Conservation (phyloP, 2,329 filamentous ascomycete species). For the Paraphoma chrysanthemicola region DNA sequence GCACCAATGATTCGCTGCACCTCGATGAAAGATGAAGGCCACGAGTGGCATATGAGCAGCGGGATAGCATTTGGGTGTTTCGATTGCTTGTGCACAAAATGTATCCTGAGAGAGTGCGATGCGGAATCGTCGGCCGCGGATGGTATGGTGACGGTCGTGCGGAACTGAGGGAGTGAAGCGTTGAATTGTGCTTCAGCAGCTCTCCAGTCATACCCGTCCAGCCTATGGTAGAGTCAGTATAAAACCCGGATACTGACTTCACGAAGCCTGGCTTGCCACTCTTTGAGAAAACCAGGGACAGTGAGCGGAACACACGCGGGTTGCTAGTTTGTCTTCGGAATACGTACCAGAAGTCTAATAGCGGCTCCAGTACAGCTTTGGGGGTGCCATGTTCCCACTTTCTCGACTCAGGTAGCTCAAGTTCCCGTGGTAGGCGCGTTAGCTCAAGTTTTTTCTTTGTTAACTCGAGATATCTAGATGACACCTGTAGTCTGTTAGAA, state of each 20-base stretch:
- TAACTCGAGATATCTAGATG: conserved; percentile 70
- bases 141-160: conserved; percentile 59
- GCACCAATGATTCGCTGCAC: conserved; percentile 62
- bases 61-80: conserved; percentile 63
- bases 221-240: conserved; percentile 48
- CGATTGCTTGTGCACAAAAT: conserved; percentile 70
- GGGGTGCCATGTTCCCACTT: conserved; percentile 64
- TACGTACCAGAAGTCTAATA: conserved; percentile 68
- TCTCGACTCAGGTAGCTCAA: conserved; percentile 55
- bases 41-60: conserved; percentile 69
- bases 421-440: conserved; percentile 68
- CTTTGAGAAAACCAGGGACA: not conserved
- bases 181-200: conserved; percentile 66
- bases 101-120: conserved; percentile 59
- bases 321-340: not conserved
- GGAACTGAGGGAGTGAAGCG: conserved; percentile 66
- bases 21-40: conserved; percentile 70
- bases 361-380: conserved; percentile 67
- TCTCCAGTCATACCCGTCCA: conserved; percentile 71
- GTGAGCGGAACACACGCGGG: not conserved
- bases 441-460: conserved; percentile 73
- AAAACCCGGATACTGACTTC: not conserved
- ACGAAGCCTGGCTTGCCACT: not conserved
- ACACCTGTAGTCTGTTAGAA: conserved; percentile 57
- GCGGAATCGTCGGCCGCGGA: conserved; percentile 10